phyloP scores from a whole-genome alignment of 768 basidiomycete species.

The Boletus subparvulus region DNA sequence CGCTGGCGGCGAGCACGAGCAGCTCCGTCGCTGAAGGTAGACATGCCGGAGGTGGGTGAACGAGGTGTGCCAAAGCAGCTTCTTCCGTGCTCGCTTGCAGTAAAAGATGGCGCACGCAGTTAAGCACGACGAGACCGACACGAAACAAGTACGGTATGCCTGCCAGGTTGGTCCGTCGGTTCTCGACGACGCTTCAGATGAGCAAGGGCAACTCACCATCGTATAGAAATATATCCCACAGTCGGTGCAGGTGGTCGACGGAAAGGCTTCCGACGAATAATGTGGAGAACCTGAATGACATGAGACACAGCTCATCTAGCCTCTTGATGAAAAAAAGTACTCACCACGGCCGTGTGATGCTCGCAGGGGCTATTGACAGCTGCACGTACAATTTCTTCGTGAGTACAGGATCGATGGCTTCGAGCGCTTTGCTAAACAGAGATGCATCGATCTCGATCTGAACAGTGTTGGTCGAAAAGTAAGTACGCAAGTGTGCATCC shows the following conservation, averaged over 20 bases:
- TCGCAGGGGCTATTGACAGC: conserved; percentile 55
- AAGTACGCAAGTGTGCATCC: conserved; percentile 78
- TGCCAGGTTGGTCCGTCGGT: conserved; percentile 28
- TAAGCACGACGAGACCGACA: conserved; percentile 65
- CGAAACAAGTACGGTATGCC: conserved; percentile 74
- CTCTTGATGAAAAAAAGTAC: not conserved
- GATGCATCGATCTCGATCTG: conserved; percentile 78
- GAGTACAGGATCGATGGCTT: conserved; percentile 54
- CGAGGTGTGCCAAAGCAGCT: conserved; percentile 47
- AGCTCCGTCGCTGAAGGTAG: conserved; percentile 63
- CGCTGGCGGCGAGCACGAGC: conserved; percentile 55
- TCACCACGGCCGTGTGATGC: conserved; percentile 66
- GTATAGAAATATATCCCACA: conserved; percentile 82
- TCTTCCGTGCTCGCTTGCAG: conserved; percentile 51
- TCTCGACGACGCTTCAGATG: not conserved
- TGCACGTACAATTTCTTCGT: conserved; percentile 68
- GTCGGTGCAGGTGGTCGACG: conserved; percentile 60
- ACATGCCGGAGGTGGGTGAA: conserved; percentile 48
- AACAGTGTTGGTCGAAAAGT: conserved; percentile 58
- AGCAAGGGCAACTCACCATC: conserved; percentile 54
- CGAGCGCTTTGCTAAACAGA: conserved; percentile 69
- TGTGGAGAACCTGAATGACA: conserved; percentile 58
- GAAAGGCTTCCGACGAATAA: conserved; percentile 71
- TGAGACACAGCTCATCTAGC: not conserved
- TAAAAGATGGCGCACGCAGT: conserved; percentile 57